phyloP scores from a whole-genome alignment of 768 basidiomycete genomes.

The Mycena alexandri region DNA sequence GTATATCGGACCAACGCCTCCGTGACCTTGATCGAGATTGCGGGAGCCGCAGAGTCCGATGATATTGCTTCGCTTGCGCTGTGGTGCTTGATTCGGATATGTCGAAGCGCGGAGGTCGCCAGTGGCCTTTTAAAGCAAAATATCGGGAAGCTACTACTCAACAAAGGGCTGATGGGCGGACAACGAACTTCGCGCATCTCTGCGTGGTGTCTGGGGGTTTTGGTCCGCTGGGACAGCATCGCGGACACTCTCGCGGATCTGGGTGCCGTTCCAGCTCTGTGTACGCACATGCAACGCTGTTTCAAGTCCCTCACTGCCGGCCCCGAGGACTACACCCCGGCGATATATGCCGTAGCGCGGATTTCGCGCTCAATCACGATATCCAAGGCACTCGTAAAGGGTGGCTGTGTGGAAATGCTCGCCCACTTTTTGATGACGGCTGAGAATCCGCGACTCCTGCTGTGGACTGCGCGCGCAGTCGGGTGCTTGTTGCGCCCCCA shows the following conservation, averaged over 20 bases:
- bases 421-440: constrained; percentile 37
- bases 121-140: constrained; percentile 41
- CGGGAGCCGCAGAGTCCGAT: constrained; percentile 38
- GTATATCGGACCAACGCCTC: constrained; percentile 43
- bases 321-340: constrained; percentile 40
- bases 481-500: constrained; percentile 47
- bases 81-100: constrained; percentile 44
- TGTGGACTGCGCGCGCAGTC: constrained; percentile 40
- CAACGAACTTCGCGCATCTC: constrained; percentile 35
- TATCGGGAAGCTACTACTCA: constrained; percentile 33
- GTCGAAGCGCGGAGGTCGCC: constrained; percentile 41
- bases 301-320: constrained; percentile 21
- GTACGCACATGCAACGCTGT: constrained; percentile 38
- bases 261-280: constrained; percentile 33
- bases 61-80: constrained; percentile 39
- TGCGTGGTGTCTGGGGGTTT: constrained; percentile 41
- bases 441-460: constrained; percentile 38
- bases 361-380: constrained; percentile 43
- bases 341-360: constrained; percentile 42
- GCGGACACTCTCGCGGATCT: constrained; percentile 39
- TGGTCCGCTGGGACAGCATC: constrained; percentile 40
- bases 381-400: constrained; percentile 40
- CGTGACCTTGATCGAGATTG: constrained; percentile 40
- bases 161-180: constrained; percentile 37
- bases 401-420: constrained; percentile 39